Base-by-base conservation (phyloP, 257 asterid genomes). In the Solanum arcanum region DNA sequence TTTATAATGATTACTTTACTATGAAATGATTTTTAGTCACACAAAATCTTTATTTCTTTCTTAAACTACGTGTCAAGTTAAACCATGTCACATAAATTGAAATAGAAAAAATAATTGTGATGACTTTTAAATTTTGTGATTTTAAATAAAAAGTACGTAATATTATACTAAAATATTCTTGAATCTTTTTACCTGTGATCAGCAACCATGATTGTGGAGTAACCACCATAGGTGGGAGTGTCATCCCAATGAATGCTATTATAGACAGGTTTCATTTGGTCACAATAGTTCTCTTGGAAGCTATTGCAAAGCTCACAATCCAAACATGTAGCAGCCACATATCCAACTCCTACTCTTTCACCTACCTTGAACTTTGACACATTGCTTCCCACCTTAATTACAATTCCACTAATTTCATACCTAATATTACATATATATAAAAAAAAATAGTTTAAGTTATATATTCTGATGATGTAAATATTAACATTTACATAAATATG, bases 281-380 rank as follows among this genome's bases (percentile, higher is more conserved):
- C 77, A 47, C 90, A 84, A 11, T 84, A 84, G 7, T 73, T 84
- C 80, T 88, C 88, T 7, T 83, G 85, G 52, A 47, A 86, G 13
- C 47, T 13, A 18, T 46, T 37, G 74, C 90, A 88, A 41, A 42
- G 66, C 14, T 62, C 90, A 75, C 90, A 88, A 23, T 41, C 27
- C n/a, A 74, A 68, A 62, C 90, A 88, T 31, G 87, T 73, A 9
- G 77, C 87, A 4, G 81, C 70, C 37, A 88, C 46, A 56, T 29
- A 84, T 21, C 87, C 87, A 16, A 88, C 86, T 27, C 90, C 90
- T 0, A 88, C 90, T 85, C 74, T 84, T 20, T 84, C 88, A 33
- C 87, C 90, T 21, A 88, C 81, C 47, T 88, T 88, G 85, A 84
- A 46, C 15, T 84, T 64, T n/a, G 64, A 21, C 13, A 88, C 87